Evolutionary conservation across 1,284 basidiomycete species (phyloP).

Genomic region (Rhodotorula sp.): DNA sequence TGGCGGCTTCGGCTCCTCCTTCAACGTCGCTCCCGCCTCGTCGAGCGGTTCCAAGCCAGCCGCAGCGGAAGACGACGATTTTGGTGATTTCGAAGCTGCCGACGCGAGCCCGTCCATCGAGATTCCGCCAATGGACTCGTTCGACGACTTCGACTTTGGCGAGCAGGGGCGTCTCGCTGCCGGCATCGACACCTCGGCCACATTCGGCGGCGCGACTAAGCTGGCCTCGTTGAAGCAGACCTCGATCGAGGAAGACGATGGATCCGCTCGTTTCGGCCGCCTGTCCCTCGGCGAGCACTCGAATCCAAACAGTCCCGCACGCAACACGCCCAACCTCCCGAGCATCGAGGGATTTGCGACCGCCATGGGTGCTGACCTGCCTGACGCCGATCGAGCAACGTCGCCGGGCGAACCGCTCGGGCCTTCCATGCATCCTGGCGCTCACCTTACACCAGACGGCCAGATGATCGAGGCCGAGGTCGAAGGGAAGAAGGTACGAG

Average conservation of each 20-base stretch:
- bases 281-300: slow-evolving; percentile 24
- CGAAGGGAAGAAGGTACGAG: slow-evolving; percentile 29
- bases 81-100: slow-evolving; percentile 41
- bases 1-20: slow-evolving; percentile 60
- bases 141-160: slow-evolving; percentile 39
- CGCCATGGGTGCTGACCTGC: neutral
- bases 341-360: neutral
- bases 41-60: neutral
- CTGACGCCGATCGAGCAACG: slow-evolving; percentile 26
- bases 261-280: slow-evolving; percentile 30
- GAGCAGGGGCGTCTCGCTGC: slow-evolving; percentile 19
- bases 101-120: slow-evolving; percentile 34
- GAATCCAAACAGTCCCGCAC: slow-evolving; percentile 4
- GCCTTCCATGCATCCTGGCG: slow-evolving; percentile 34
- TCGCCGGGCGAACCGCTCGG: slow-evolving; percentile 38
- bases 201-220: neutral
- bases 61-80: slow-evolving; percentile 39
- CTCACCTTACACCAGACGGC: slow-evolving; percentile 40
- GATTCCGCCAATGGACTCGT: slow-evolving; percentile 34
- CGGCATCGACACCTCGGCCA: slow-evolving; percentile 5
- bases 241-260: slow-evolving; percentile 27
- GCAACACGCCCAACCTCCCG: neutral
- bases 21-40: slow-evolving; percentile 12
- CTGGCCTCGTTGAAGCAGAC: too few relatives aligned
- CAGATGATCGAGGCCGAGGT: slow-evolving; percentile 36